Base-by-base conservation (phyloP, 1,284 basidiomycete genomes). In the Abortiporus biennis region DNA sequence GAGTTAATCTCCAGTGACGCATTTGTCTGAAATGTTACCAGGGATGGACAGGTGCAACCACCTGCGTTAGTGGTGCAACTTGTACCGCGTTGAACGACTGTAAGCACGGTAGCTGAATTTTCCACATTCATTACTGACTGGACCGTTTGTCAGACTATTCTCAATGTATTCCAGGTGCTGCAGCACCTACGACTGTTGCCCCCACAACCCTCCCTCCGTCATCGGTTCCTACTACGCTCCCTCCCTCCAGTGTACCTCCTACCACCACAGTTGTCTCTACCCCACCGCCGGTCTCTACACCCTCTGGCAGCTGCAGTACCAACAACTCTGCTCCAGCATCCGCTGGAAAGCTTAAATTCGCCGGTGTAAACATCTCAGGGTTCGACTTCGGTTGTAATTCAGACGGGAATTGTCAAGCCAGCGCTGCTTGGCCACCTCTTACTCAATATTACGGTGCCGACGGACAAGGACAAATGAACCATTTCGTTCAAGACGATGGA, bases 381-480 rank as follows among this genome's bases (percentile, higher is more conserved):
- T 72, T 70, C 54, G 71, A 74, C 51, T 74, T 74, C 47, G 68
- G 67, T 3, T 69, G 69, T 49, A 57, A 63, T 44, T 58, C 57
- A 4, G 66, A 70, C 48, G 71, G 71, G 13, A 62, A 46, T 38
- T 71, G 66, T 51, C 62, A 45, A 24, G 60, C 62, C 3, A 64
- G 59, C 37, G 66, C 58, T 13, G 69, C 69, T 2, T 70, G 56
- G 54, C 71, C 71, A 13, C 71, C 71, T 23, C 54, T 72, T 23
- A 60, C 62, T 17, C 56, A 70, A 47, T 73, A 69, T 57, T 69
- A 66, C 48, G 73, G 72, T 59, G 49, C 55, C 39, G 70, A 74
- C 43, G 72, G 71, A 38, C 59, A 60, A 9, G 69, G 71, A 6
- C 78, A 80, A 55, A 77, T 80, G 71, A 50, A 61, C 29, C 77